phyloP scores from a whole-genome alignment of 2,329 filamentous ascomycete species.

The Trematosphaeria pertusa region DNA sequence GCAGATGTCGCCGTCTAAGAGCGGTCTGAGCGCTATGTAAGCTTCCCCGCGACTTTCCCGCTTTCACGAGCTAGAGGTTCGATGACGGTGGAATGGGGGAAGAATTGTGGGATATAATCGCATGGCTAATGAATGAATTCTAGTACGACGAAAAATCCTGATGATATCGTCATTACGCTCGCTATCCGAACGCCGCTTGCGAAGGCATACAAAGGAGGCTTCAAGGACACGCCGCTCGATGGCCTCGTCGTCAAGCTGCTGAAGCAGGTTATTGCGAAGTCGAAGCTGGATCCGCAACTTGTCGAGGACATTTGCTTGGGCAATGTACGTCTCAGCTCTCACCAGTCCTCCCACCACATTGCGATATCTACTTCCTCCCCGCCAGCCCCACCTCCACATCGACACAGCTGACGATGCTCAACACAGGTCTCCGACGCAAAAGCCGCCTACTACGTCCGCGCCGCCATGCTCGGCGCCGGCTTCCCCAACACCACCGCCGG shows the following conservation, averaged over 20 bases:
- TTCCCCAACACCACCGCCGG: constrained; percentile 89
- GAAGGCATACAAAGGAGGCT: constrained; percentile 88
- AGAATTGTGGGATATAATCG: not conserved
- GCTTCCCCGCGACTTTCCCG: constrained; percentile 48
- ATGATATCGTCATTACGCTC: constrained; percentile 95
- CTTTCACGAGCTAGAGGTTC: not conserved
- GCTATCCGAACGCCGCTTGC: constrained; percentile 87
- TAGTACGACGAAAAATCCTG: constrained; percentile 89
- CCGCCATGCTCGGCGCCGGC: constrained; percentile 86
- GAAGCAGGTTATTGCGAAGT: constrained; percentile 69
- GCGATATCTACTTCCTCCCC: not conserved
- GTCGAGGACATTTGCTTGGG: constrained; percentile 92
- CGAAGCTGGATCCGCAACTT: constrained; percentile 78
- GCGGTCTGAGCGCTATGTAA: constrained; percentile 79
- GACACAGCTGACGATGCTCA: not conserved
- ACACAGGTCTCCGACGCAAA: constrained; percentile 79
- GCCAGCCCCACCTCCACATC: not conserved
- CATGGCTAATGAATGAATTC: constrained; percentile 5
- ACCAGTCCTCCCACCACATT: not conserved
- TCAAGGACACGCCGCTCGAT: constrained; percentile 93
- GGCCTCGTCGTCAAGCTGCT: constrained; percentile 83
- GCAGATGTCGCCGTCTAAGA: constrained; percentile 78
- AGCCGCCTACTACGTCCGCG: constrained; percentile 89
- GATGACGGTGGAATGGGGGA: not conserved
- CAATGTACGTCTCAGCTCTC: constrained; percentile 67